Percentiles rank a stretch among this genome's conserved stretches.
These are phyloP conservation scores for Botrytis deweyae DNA, from an alignment of 2,329 filamentous ascomycete genomes.

Conservation along the genomic window DNA sequence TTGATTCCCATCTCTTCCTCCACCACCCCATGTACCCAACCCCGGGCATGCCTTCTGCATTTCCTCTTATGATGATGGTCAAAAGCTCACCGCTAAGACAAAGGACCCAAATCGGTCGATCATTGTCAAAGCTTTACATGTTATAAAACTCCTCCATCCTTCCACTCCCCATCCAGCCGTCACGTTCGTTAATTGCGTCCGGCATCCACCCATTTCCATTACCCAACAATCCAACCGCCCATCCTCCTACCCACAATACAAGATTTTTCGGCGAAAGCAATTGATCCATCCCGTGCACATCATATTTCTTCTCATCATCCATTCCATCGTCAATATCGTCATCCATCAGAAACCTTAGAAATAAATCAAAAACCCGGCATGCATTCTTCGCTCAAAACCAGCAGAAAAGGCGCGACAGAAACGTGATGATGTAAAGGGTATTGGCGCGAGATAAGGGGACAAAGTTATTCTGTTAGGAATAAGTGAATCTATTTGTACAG, in stretches of 20 bases:
- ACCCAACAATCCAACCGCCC: constrained; percentile 8
- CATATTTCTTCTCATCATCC: constrained; percentile 5
- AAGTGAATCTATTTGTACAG: constrained; percentile 20
- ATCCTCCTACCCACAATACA: constrained; percentile 23
- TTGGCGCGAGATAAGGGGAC: constrained; percentile 14
- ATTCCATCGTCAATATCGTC: constrained; percentile 13
- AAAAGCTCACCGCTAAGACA: constrained; percentile 23
- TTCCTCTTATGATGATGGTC: constrained; percentile 15
- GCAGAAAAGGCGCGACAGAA: constrained; percentile 11
- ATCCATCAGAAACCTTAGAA: constrained; percentile 16
- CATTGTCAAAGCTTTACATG: constrained; percentile 23
- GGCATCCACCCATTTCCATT: constrained; percentile 23
- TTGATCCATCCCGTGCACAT: constrained; percentile 12
- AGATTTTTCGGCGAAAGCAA: constrained; percentile 24
- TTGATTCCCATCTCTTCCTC: constrained; percentile 18
- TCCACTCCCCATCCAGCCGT: constrained; percentile 2
- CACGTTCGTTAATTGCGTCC: neutral
- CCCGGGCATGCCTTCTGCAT: constrained; percentile 17
- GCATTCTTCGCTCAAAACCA: constrained; percentile 18
- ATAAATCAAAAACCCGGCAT: constrained; percentile 6
- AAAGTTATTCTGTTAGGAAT: constrained; percentile 2
- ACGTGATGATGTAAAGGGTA: constrained; percentile 19
- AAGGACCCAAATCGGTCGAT: constrained; percentile 31
- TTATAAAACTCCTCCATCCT: constrained; percentile 16
- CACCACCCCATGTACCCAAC: neutral